These are phyloP conservation scores for Panellus pusillus DNA, from an alignment of 768 basidiomycete genomes.

Conservation along the genomic window DNA sequence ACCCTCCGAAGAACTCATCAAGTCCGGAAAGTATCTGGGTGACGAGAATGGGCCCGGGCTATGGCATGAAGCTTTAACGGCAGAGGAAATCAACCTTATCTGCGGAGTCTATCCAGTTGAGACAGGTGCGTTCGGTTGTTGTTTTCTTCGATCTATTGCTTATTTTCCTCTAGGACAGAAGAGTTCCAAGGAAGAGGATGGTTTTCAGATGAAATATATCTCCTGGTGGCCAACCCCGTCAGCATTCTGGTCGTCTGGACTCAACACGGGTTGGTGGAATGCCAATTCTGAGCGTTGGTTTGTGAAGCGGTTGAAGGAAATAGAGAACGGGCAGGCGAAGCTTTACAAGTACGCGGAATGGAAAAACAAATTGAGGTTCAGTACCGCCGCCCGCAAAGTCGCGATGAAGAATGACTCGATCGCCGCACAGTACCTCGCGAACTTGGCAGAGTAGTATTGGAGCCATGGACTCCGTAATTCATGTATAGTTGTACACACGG, in stretches of 20 bases:
- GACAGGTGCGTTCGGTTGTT: constrained; percentile 5
- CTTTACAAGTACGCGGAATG: constrained; percentile 3
- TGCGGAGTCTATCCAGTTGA: constrained; percentile 16
- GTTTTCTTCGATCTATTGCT: neutral
- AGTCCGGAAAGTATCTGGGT: neutral
- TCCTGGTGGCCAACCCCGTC: constrained; percentile 14
- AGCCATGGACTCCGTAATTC: no score
- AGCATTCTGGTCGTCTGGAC: constrained; percentile 11
- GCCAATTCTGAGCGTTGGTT: constrained; percentile 15
- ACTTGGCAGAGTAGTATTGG: no score
- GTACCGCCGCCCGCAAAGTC: neutral
- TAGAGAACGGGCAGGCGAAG: neutral
- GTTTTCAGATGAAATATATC: constrained; percentile 8
- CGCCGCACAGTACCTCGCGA: constrained; percentile 1
- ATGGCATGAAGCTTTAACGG: constrained; percentile 6
- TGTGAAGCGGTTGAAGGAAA: constrained; percentile 9
- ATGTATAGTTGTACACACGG: no score
- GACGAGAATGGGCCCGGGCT: neutral
- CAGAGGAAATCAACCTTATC: constrained; percentile 9
- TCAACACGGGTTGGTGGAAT: constrained; percentile 16
- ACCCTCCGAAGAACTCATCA: constrained; percentile 9
- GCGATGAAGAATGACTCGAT: neutral
- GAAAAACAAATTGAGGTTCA: constrained; percentile 7
- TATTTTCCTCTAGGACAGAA: constrained; percentile 7
- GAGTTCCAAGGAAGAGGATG: neutral